Percentiles rank a stretch among this genome's conserved stretches.
These are phyloP conservation scores for Boletus bicolor DNA, from an alignment of 768 basidiomycete species.

Conservation along the genomic window DNA sequence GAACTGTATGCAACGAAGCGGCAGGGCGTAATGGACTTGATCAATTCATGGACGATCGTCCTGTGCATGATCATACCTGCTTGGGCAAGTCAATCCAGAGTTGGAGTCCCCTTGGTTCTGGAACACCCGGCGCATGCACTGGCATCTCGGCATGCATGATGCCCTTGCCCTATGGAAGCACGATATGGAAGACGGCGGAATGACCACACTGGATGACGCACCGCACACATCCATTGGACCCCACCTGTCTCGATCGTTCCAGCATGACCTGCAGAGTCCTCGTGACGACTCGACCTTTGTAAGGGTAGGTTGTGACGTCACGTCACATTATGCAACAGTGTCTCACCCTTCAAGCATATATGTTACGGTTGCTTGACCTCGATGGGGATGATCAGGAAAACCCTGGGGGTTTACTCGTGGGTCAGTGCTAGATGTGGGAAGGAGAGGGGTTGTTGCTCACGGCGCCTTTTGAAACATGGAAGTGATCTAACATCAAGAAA, in stretches of 20 bases:
- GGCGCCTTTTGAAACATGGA: constrained; percentile 65
- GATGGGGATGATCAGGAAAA: constrained; percentile 91
- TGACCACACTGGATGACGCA: constrained; percentile 31
- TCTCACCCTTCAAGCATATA: constrained; percentile 82
- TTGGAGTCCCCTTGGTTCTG: constrained; percentile 81
- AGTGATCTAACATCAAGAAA: constrained; percentile 89
- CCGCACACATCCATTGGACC: constrained; percentile 94
- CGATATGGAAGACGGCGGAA: not conserved
- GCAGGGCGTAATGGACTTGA: constrained; percentile 14
- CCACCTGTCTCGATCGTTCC: constrained; percentile 77
- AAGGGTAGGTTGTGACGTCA: not conserved
- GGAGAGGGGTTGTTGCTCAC: constrained; percentile 38
- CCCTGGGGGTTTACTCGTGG: constrained; percentile 42
- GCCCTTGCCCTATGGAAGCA: constrained; percentile 48
- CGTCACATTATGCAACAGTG: not conserved
- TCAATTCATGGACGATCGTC: not conserved
- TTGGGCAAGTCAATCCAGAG: constrained; percentile 85
- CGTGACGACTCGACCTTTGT: constrained; percentile 68
- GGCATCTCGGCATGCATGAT: constrained; percentile 92
- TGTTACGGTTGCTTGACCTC: constrained; percentile 85
- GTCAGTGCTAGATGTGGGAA: not conserved
- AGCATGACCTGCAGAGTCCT: constrained; percentile 87
- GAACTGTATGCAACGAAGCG: constrained; percentile 41
- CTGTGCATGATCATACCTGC: constrained; percentile 37
- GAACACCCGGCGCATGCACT: constrained; percentile 58